A percentile compares a stretch with the other conserved stretches of the same genome.
These are phyloP conservation scores for Earliella scabrosa DNA, from an alignment of 1,284 basidiomycete genomes.

Conservation along the genomic window DNA sequence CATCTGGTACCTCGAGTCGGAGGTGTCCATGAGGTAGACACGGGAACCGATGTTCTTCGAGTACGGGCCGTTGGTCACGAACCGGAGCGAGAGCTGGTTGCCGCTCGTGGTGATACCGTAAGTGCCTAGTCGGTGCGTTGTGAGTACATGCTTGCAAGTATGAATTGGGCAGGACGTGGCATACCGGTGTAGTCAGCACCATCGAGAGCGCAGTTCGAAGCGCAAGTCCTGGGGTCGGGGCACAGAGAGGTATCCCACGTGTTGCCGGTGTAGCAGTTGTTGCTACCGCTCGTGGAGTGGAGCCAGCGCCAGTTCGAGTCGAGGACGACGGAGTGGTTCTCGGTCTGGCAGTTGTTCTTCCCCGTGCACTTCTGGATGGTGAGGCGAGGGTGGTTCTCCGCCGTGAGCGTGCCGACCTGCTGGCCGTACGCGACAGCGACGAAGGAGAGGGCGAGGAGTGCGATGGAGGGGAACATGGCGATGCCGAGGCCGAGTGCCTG, in stretches of 20 bases:
- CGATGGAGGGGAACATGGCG: constrained; percentile 30
- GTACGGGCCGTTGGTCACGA: constrained; percentile 43
- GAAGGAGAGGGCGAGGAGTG: constrained; percentile 32
- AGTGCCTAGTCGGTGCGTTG: constrained; percentile 5
- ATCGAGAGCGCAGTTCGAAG: constrained; percentile 58
- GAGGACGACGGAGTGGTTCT: constrained; percentile 33
- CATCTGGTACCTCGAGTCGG: constrained; percentile 49
- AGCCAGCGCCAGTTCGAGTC: constrained; percentile 45
- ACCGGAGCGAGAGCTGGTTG: constrained; percentile 53
- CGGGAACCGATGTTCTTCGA: constrained; percentile 57
- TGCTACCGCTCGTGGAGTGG: constrained; percentile 36
- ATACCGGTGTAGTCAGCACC: constrained; percentile 56
- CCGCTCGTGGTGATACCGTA: constrained; percentile 49
- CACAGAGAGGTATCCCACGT: constrained; percentile 40
- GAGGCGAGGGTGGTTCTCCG: constrained; percentile 40
- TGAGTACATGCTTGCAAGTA: not conserved
- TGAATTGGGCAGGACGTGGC: not conserved
- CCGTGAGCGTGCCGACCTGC: constrained; percentile 38
- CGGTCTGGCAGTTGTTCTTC: constrained; percentile 21
- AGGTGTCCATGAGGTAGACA: constrained; percentile 52
- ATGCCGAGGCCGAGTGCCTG: constrained; percentile 7
- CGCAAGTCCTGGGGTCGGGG: constrained; percentile 40
- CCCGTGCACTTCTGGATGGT: constrained; percentile 33
- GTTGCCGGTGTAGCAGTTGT: constrained; percentile 44
- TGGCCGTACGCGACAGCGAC: constrained; percentile 34